Percentiles rank a stretch among this genome's conserved stretches.
These are phyloP conservation scores for Ramaria rubella DNA, from an alignment of 768 basidiomycete genomes.

Conservation along the genomic window DNA sequence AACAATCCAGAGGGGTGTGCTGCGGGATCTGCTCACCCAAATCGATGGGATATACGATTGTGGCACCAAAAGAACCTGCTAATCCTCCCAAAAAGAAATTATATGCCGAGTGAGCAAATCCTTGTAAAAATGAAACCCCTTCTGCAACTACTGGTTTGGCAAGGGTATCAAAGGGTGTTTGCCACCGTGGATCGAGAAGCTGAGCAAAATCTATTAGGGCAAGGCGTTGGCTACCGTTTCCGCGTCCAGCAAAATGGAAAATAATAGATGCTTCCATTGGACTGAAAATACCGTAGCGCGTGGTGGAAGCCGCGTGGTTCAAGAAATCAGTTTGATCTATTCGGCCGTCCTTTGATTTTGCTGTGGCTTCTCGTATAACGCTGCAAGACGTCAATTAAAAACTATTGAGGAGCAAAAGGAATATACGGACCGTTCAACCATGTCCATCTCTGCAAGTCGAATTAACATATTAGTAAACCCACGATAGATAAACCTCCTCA, in stretches of 20 bases:
- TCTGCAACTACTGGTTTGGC: conserved; percentile 23
- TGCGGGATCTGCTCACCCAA: conserved; percentile 50
- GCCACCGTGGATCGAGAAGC: conserved; percentile 86
- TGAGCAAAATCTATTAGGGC: conserved; percentile 89
- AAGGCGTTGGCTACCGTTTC: conserved; percentile 60
- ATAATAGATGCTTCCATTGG: conserved; percentile 98
- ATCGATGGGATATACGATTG: conserved; percentile 97
- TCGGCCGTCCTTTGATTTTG: conserved; percentile 88
- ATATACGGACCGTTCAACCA: conserved; percentile 72
- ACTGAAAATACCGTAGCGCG: conserved; percentile 92
- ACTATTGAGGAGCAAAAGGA: neutral
- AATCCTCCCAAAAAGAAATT: conserved; percentile 86
- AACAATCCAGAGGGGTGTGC: neutral
- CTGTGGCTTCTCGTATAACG: conserved; percentile 84
- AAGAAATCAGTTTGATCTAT: conserved; percentile 96
- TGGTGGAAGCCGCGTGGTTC: conserved; percentile 75
- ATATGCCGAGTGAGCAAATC: conserved; percentile 66
- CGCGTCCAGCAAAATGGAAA: conserved; percentile 94
- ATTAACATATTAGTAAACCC: conserved; percentile 1
- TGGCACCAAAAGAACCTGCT: conserved; percentile 92
- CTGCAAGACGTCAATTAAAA: conserved; percentile 29
- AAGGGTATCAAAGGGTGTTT: conserved; percentile 46
- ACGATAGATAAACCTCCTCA: conserved; percentile 26
- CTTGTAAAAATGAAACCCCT: conserved; percentile 42
- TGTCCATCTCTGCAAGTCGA: conserved; percentile 75